Conservation (phyloP, 495 filamentous ascomycete genomes). For the Hypoxylon lienhwacheense region DNA sequence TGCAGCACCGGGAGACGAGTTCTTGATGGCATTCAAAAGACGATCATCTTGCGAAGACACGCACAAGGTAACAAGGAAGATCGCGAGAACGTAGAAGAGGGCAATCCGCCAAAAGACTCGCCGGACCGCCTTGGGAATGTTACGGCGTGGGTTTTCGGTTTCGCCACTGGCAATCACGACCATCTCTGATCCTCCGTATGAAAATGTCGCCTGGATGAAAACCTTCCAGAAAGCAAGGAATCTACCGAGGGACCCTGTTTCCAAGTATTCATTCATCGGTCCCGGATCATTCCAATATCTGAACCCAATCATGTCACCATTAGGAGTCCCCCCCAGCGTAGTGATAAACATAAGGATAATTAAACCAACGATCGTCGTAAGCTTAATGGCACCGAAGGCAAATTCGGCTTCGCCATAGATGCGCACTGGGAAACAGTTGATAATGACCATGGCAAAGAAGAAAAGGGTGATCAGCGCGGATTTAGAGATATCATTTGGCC, state of each 20-base stretch:
- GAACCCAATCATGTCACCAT: constrained; percentile 62
- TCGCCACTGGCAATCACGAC: constrained; percentile 72
- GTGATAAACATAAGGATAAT: constrained; percentile 70
- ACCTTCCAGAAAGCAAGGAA: constrained; percentile 65
- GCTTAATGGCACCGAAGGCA: constrained; percentile 61
- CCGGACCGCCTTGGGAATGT: constrained; percentile 69
- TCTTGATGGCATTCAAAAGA: constrained; percentile 54
- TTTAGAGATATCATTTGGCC: constrained; percentile 48
- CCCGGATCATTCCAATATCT: constrained; percentile 71
- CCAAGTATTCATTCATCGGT: constrained; percentile 65
- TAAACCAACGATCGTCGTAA: constrained; percentile 65
- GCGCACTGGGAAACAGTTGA: constrained; percentile 41
- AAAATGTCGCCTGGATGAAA: constrained; percentile 62
- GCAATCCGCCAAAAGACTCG: constrained; percentile 72
- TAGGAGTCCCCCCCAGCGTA: constrained; percentile 62
- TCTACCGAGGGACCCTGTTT: constrained; percentile 50
- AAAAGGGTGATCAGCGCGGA: constrained; percentile 57
- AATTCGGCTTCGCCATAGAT: constrained; percentile 67
- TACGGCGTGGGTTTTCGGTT: constrained; percentile 69
- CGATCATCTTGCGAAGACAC: constrained; percentile 54
- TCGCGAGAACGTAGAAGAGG: constrained; percentile 69
- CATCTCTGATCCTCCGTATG: constrained; percentile 59
- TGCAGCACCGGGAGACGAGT: constrained; percentile 54
- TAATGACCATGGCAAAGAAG: constrained; percentile 43
- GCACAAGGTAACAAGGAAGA: constrained; percentile 68